Evolutionary conservation across 768 basidiomycete genomes (phyloP).

Genomic region (Boletus reticulatus): DNA sequence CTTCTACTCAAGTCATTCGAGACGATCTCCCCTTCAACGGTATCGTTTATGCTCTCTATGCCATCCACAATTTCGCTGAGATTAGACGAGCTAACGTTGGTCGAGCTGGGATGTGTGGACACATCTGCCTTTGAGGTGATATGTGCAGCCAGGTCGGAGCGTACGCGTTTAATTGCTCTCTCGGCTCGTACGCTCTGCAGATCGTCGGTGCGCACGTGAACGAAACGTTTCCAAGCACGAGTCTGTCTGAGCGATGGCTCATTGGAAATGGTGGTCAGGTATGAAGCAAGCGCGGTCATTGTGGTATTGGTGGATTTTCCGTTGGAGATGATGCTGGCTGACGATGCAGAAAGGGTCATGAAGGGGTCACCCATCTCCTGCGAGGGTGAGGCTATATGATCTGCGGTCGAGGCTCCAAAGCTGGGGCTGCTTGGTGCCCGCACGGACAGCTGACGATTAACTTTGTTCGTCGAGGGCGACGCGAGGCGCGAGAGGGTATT

Average conservation of each 20-base stretch:
- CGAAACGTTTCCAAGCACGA: conserved; percentile 81
- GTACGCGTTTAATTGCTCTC: conserved; percentile 82
- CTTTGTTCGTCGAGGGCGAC: conserved; percentile 62
- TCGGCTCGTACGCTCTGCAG: conserved; percentile 84
- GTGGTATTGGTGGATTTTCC: conserved; percentile 42
- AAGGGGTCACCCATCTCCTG: conserved; percentile 66
- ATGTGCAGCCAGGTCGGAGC: conserved; percentile 82
- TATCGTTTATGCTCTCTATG: conserved; percentile 31
- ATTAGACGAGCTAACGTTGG: conserved; percentile 28
- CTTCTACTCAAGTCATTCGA: conserved; percentile 14
- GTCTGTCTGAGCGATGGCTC: conserved; percentile 58
- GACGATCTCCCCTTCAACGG: conserved; percentile 22
- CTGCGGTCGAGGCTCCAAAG: conserved; percentile 33
- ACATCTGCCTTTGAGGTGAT: conserved; percentile 37
- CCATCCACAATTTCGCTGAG: conserved; percentile 33
- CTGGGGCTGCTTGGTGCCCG: conserved; percentile 30
- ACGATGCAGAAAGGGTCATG: conserved; percentile 37
- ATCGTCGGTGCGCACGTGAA: conserved; percentile 83
- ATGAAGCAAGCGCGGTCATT: conserved; percentile 70
- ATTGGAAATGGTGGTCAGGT: conserved; percentile 78
- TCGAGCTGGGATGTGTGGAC: conserved; percentile 20
- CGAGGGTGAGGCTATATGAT: conserved; percentile 46
- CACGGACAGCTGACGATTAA: conserved; percentile 39
- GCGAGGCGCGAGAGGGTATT: conserved; percentile 84
- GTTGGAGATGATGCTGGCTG: conserved; percentile 17